A percentile compares a stretch with the other conserved stretches of the same genome.
These are phyloP conservation scores for Metarhizium sp. DNA, from an alignment of 2,329 filamentous ascomycete genomes.

Conservation along the genomic window DNA sequence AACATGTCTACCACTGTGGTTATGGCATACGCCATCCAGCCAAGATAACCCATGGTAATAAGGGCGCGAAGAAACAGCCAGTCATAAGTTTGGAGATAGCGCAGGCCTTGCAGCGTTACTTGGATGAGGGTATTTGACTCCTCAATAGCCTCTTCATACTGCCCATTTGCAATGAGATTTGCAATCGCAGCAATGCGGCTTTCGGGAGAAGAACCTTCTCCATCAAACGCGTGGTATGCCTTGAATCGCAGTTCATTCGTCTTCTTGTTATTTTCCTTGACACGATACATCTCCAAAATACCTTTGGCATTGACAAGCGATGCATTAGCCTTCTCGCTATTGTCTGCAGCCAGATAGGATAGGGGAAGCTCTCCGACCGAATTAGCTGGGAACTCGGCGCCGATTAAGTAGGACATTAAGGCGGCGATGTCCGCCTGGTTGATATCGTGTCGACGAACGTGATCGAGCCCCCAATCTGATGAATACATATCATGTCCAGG, in stretches of 20 bases:
- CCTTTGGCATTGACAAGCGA: conserved; percentile 75
- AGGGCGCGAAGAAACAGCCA: conserved; percentile 91
- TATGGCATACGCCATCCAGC: conserved; percentile 89
- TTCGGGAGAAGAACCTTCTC: conserved; percentile 52
- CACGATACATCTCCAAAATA: conserved; percentile 90
- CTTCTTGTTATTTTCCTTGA: conserved; percentile 84
- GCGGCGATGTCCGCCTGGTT: conserved; percentile 89
- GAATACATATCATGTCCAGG: conserved; percentile 89
- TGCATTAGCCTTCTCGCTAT: conserved; percentile 72
- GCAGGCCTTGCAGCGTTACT: conserved; percentile 68
- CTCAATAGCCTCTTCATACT: conserved; percentile 68
- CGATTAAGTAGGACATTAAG: conserved; percentile 87
- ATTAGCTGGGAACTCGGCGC: conserved; percentile 86
- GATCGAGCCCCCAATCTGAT: conserved; percentile 74
- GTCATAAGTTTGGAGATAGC: conserved; percentile 96
- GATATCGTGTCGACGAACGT: conserved; percentile 81
- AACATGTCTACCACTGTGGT: conserved; percentile 84
- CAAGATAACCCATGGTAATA: conserved; percentile 83
- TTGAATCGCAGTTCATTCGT: conserved; percentile 66
- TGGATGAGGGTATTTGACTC: conserved; percentile 70
- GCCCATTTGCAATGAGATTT: conserved; percentile 53
- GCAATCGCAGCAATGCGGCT: conserved; percentile 60
- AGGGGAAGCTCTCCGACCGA: conserved; percentile 90
- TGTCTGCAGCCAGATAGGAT: conserved; percentile 63
- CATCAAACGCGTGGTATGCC: conserved; percentile 63